These are phyloP conservation scores for Dimargaris cristalligena DNA, from an alignment of 192 early-diverging fungal genomes.

Conservation along the genomic window DNA sequence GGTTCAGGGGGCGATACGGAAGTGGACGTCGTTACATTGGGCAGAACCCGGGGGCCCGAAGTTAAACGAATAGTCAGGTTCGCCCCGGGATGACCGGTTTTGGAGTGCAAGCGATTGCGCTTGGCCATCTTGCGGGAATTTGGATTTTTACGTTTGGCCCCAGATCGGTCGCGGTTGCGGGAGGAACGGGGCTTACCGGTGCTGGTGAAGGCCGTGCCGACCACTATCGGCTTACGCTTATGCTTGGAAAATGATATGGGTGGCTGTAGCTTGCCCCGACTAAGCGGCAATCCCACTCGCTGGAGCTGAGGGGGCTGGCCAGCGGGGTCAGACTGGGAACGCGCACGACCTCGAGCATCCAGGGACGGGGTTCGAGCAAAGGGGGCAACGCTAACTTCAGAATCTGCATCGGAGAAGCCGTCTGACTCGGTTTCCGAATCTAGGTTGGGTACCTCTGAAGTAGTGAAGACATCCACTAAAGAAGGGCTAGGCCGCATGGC, in stretches of 20 bases:
- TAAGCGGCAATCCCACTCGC: not conserved
- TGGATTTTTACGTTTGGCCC: constrained; percentile 1
- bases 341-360: too few relatives aligned
- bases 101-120: constrained; percentile 5
- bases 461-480: not conserved
- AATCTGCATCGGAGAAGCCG: not conserved
- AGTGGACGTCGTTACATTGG: not conserved
- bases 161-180: not conserved
- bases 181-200: not conserved
- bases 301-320: not conserved
- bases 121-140: not conserved
- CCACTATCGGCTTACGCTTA: constrained; percentile 2
- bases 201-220: not conserved
- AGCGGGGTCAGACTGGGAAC: not conserved
- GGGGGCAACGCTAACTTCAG: not conserved
- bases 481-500: not conserved
- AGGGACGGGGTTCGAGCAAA: not conserved
- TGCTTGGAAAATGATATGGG: constrained; percentile 7
- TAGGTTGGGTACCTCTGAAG: not conserved
- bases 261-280: not conserved
- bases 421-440: not conserved
- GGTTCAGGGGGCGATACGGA: not conserved
- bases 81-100: not conserved
- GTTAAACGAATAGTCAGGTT: constrained; percentile 4
- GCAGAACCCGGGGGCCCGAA: not conserved